Percentiles rank a stretch among this genome's conserved stretches.
Conservation (phyloP, 2,329 filamentous ascomycete genomes). For the Trichoderma polysporum region DNA sequence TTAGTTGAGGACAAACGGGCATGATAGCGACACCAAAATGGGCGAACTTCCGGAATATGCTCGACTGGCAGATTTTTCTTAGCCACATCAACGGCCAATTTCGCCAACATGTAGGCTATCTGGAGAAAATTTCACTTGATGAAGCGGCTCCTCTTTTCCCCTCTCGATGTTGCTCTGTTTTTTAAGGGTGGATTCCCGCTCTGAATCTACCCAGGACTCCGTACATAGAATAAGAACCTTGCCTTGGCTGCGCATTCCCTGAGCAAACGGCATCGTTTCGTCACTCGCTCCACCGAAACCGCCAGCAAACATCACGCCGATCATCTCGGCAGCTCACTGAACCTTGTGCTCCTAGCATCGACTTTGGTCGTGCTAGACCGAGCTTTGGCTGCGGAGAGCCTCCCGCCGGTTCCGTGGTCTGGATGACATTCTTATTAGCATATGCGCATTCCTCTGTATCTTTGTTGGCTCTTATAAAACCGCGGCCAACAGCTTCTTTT, state of each 20-base stretch:
- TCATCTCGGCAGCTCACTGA: not conserved
- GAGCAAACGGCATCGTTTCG: slow-evolving; percentile 20
- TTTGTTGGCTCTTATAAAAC: not conserved
- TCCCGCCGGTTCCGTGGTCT: slow-evolving; percentile 10
- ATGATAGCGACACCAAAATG: not conserved
- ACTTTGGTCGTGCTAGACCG: not conserved
- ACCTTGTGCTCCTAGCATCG: not conserved
- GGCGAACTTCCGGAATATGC: not conserved
- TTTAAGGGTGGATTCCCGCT: not conserved
- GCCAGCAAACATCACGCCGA: slow-evolving; percentile 22
- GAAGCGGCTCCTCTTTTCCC: slow-evolving; percentile 3
- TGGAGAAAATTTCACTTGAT: not conserved
- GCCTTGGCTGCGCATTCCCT: slow-evolving; percentile 4
- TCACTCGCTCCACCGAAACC: slow-evolving; percentile 22
- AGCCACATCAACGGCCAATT: not conserved
- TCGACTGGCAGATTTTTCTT: slow-evolving; percentile 2
- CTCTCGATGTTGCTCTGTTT: not conserved
- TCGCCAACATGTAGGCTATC: not conserved
- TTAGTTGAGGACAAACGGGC: not conserved
- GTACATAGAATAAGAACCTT: not conserved
- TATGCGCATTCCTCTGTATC: not conserved
- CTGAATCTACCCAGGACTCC: not conserved
- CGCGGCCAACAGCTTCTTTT: not conserved
- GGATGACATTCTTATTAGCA: not conserved
- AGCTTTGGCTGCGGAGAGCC: slow-evolving; percentile 7